Conservation (phyloP, 371 early-diverging fungal genomes). For the Blakeslea trispora region DNA sequence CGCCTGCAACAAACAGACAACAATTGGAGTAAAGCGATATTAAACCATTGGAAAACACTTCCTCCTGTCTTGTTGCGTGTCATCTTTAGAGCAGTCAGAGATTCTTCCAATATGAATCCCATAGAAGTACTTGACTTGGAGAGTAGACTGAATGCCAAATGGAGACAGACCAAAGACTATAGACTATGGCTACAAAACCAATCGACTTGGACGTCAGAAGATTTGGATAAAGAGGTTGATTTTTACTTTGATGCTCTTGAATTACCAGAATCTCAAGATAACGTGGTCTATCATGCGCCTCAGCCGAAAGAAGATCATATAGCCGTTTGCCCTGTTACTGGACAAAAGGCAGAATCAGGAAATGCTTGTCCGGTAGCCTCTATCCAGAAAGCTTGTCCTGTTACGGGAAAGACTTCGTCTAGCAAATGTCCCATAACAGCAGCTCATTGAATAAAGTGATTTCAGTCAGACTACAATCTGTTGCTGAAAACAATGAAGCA, state of each 20-base stretch:
- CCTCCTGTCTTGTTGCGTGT: conserved; percentile 37
- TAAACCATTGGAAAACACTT: conserved; percentile 33
- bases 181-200: conserved; percentile 23
- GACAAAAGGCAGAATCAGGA: conserved; percentile 8
- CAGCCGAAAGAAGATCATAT: conserved; percentile 12
- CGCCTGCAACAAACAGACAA: conserved; percentile 19
- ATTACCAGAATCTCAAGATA: background rate
- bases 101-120: conserved; percentile 11
- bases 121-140: conserved; percentile 31
- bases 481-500: no score
- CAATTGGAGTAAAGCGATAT: conserved; percentile 35
- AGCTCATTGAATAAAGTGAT: no score
- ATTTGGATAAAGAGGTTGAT: conserved; percentile 14
- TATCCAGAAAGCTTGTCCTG: background rate
- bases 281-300: conserved; percentile 25
- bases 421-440: background rate
- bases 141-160: conserved; percentile 31
- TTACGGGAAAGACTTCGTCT: background rate
- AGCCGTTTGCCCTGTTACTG: conserved; percentile 34
- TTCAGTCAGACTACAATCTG: no score
- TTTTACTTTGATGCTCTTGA: conserved; percentile 18
- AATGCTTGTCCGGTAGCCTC: background rate
- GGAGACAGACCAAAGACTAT: conserved; percentile 44
- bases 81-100: conserved; percentile 31
- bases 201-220: conserved; percentile 1